Conservation (phyloP, 345 rosid genomes). For the Hibiscus syriacus region DNA sequence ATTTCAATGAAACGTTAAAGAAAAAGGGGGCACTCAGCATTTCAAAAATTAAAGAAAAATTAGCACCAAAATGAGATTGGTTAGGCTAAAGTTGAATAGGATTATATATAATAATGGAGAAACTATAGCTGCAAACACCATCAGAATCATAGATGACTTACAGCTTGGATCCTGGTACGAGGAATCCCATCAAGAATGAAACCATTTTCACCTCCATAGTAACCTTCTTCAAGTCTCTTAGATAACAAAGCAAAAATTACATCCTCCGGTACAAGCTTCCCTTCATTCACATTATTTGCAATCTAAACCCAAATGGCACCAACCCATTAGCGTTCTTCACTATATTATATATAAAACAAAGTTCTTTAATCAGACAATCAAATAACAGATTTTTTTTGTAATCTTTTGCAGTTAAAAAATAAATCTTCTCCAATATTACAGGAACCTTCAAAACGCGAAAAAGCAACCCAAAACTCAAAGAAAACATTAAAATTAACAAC, state of each 20-base stretch:
- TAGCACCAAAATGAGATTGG: neutral
- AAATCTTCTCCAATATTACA: neutral
- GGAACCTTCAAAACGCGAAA: neutral
- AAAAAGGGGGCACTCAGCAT: too few species aligned
- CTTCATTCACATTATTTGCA: slow-evolving; percentile 53
- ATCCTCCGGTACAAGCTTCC: slow-evolving; percentile 63
- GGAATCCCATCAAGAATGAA: slow-evolving; percentile 96
- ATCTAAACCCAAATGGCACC: slow-evolving; percentile 13
- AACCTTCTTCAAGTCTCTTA: slow-evolving; percentile 84
- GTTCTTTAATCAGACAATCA: too few species aligned
- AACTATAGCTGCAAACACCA: neutral
- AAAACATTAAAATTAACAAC: neutral
- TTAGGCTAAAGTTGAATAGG: neutral
- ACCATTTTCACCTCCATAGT: slow-evolving; percentile 69
- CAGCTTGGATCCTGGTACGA: slow-evolving; percentile 74
- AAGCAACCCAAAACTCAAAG: neutral
- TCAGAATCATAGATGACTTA: slow-evolving; percentile 22
- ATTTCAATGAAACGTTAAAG: neutral
- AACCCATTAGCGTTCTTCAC: too few species aligned
- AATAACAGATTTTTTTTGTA: neutral
- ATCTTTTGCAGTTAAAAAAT: neutral
- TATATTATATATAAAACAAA: too few species aligned
- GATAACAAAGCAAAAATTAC: slow-evolving; percentile 71
- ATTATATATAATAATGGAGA: neutral
- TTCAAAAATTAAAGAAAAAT: too few species aligned